Conservation (phyloP, 2,329 filamentous ascomycete genomes). For the Sporothrix protearum region DNA sequence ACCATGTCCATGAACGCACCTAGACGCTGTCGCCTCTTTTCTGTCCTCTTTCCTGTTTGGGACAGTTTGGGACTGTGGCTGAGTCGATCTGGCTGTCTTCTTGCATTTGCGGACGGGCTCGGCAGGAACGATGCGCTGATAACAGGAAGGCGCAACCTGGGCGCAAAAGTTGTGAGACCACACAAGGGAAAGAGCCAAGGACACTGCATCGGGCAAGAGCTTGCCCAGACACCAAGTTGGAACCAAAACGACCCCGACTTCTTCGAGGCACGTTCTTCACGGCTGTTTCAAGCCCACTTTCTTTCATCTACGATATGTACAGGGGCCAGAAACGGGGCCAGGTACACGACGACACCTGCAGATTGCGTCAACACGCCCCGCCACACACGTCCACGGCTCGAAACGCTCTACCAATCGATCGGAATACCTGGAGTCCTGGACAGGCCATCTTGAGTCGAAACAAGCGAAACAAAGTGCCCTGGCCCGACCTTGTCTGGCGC, state of each 20-base stretch:
- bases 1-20: not conserved
- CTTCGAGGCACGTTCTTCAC: not conserved
- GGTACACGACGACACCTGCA: not conserved
- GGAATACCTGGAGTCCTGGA: constrained; percentile 7
- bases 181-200: not conserved
- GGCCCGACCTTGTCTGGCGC: not conserved
- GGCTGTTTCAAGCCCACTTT: not conserved
- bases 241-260: not conserved
- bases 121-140: not conserved
- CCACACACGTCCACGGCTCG: not conserved
- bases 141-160: not conserved
- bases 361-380: not conserved
- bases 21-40: constrained; percentile 8
- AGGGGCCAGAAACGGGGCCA: too few species aligned
- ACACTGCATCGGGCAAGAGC: not conserved
- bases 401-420: constrained; percentile 5
- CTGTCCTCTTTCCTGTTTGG: constrained; percentile 15
- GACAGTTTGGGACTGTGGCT: constrained; percentile 16
- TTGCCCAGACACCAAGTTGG: not conserved
- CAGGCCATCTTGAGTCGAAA: not conserved
- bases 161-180: not conserved
- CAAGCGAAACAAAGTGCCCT: not conserved
- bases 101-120: not conserved
- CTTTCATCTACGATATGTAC: not conserved
- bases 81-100: not conserved